A percentile compares a stretch with the other conserved stretches of the same genome.
These are phyloP conservation scores for Penicillium occitanis DNA, from an alignment of 2,329 filamentous ascomycete species.

Conservation along the genomic window DNA sequence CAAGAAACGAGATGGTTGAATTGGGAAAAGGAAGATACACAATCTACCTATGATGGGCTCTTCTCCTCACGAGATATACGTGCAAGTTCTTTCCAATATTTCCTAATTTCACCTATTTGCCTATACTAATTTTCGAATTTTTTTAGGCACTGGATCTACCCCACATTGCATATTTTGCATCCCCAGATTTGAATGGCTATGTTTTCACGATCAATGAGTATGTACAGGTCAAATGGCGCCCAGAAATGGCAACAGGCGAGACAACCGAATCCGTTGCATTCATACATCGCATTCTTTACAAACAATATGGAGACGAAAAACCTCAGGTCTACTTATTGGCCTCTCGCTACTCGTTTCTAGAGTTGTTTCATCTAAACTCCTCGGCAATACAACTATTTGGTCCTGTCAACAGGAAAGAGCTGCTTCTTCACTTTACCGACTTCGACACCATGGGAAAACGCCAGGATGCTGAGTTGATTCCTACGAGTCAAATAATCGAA, in stretches of 20 bases:
- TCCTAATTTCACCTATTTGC: too few relatives aligned
- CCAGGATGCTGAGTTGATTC: constrained; percentile 4
- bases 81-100: not conserved
- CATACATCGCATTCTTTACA: not conserved
- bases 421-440: constrained; percentile 7
- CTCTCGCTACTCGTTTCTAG: constrained; percentile 8
- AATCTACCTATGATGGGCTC: not conserved
- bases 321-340: not conserved
- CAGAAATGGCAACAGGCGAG: not conserved
- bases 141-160: not conserved
- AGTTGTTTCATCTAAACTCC: not conserved
- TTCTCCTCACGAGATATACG: not conserved
- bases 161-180: not conserved
- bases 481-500: not conserved
- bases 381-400: too few relatives aligned
- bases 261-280: not conserved
- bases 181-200: not conserved
- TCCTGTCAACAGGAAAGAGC: not conserved
- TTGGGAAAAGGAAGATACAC: not conserved
- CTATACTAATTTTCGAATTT: not conserved
- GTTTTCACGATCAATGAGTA: not conserved
- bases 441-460: not conserved
- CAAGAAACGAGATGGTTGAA: not conserved
- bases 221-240: not conserved
- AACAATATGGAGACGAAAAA: not conserved